Percentiles rank a stretch among this genome's conserved stretches.
Conservation (phyloP, 352 stramenopile genomes). For the Pythium grandisporangium region DNA sequence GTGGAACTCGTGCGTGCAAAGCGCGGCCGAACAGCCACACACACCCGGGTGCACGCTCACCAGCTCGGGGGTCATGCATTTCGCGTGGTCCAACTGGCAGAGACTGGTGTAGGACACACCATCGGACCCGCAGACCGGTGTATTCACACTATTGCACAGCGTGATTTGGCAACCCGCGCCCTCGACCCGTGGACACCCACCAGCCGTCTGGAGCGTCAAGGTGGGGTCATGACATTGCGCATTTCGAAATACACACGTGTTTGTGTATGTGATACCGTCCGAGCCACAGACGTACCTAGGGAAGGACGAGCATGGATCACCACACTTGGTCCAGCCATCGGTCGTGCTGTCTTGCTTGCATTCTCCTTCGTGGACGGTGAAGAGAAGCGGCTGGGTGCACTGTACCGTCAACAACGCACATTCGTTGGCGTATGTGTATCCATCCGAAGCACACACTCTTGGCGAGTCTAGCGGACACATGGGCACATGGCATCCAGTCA, state of each 20-base stretch:
- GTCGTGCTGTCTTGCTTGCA: background rate
- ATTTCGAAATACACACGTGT: conserved; percentile 1
- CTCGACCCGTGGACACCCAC: background rate
- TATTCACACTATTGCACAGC: background rate
- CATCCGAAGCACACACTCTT: conserved; percentile 1
- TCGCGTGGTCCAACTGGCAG: conserved; percentile 1
- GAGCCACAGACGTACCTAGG: background rate
- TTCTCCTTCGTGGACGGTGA: background rate
- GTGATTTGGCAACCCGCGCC: background rate
- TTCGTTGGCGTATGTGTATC: conserved; percentile 6
- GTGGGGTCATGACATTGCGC: background rate
- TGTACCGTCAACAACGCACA: background rate
- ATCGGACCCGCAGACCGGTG: background rate
- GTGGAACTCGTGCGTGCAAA: background rate
- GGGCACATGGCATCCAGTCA: background rate
- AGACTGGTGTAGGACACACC: conserved; percentile 5
- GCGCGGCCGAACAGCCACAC: background rate
- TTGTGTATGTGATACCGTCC: conserved; percentile 2
- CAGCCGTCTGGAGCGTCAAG: background rate
- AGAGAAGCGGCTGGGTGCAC: background rate
- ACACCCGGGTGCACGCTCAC: background rate
- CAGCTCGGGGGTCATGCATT: background rate
- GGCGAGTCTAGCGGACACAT: background rate
- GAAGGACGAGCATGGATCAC: background rate
- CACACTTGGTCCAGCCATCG: background rate